Conservation (phyloP, 2,329 filamentous ascomycete genomes). For the Emergomyces pasteurianus region DNA sequence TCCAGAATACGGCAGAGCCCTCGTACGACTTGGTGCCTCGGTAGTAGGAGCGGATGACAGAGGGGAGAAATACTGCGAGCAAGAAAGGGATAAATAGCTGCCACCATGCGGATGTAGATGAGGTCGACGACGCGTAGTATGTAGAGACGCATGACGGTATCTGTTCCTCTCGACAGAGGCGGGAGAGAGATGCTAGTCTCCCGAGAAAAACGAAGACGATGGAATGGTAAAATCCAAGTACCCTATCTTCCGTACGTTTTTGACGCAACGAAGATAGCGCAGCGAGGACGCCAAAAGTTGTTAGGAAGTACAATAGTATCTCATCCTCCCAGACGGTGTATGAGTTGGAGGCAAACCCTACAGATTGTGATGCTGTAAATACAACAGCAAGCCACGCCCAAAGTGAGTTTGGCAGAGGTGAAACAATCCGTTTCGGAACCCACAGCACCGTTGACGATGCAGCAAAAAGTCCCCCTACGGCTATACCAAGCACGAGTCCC, state of each 20-base stretch:
- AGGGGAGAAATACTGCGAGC: conserved; percentile 60
- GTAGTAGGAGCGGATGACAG: conserved; percentile 74
- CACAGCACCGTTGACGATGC: conserved; percentile 29
- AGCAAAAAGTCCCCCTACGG: conserved; percentile 35
- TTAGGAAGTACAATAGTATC: conserved; percentile 81
- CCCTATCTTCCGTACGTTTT: conserved; percentile 52
- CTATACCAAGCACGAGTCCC: conserved; percentile 26
- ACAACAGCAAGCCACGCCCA: conserved; percentile 82
- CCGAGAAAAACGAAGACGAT: conserved; percentile 68
- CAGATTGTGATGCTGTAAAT: conserved; percentile 76
- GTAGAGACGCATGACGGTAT: conserved; percentile 95
- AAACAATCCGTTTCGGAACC: conserved; percentile 29
- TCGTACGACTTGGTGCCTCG: conserved; percentile 74
- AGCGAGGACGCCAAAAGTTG: conserved; percentile 70
- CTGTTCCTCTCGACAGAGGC: conserved; percentile 92
- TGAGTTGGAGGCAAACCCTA: conserved; percentile 92
- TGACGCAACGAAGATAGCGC: conserved; percentile 65
- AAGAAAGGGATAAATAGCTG: conserved; percentile 70
- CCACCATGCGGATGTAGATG: conserved; percentile 86
- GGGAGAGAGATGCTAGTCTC: conserved; percentile 72
- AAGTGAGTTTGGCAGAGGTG: conserved; percentile 55
- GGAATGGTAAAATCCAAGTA: conserved; percentile 74
- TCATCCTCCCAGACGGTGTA: conserved; percentile 99
- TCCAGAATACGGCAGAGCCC: conserved; percentile 72
- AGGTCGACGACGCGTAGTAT: conserved; percentile 84